A percentile compares a stretch with the other conserved stretches of the same genome.
phyloP scores from a whole-genome alignment of 768 basidiomycete genomes.

The Boletus rex-veris region DNA sequence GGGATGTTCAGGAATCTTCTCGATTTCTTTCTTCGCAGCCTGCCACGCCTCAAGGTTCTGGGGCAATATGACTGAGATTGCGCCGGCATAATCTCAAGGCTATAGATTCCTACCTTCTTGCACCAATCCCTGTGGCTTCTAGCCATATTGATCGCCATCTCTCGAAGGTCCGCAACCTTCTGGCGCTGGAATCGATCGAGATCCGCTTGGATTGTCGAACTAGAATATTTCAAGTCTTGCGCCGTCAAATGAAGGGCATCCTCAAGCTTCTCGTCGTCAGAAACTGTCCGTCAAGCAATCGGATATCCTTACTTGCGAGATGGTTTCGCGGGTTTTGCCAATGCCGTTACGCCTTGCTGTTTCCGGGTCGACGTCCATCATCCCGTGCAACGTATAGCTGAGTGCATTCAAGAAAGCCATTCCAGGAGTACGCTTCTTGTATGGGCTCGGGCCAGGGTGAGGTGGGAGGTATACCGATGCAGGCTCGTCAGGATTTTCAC shows the following conservation, averaged over 20 bases:
- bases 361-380: slow-evolving; percentile 99
- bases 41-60: slow-evolving; percentile 98
- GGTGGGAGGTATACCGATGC: slow-evolving; percentile 61
- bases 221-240: slow-evolving; percentile 94
- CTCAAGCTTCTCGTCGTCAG: slow-evolving; percentile 64
- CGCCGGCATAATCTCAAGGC: slow-evolving; percentile 1
- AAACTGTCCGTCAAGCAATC: slow-evolving; percentile 7
- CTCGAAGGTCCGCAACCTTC: slow-evolving; percentile 93
- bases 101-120: slow-evolving; percentile 62
- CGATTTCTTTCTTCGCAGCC: slow-evolving; percentile 89
- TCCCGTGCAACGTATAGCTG: slow-evolving; percentile 91
- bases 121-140: slow-evolving; percentile 94
- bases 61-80: slow-evolving; percentile 15
- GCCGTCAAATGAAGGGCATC: slow-evolving; percentile 90
- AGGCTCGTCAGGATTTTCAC: slow-evolving; percentile 38
- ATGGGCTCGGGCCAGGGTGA: slow-evolving; percentile 75
- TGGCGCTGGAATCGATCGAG: slow-evolving; percentile 97
- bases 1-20: slow-evolving; percentile 87
- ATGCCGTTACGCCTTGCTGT: slow-evolving; percentile 90
- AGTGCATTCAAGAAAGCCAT: slow-evolving; percentile 89
- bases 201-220: slow-evolving; percentile 95
- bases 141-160: slow-evolving; percentile 91
- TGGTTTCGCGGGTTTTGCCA: slow-evolving; percentile 89
- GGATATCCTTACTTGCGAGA: slow-evolving; percentile 71
- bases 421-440: slow-evolving; percentile 61